Evolutionary conservation across 805 yeast genomes (phyloP), one percentile per base, ranked within the genome.

Genomic region (Lipomyces oligophaga): DNA sequence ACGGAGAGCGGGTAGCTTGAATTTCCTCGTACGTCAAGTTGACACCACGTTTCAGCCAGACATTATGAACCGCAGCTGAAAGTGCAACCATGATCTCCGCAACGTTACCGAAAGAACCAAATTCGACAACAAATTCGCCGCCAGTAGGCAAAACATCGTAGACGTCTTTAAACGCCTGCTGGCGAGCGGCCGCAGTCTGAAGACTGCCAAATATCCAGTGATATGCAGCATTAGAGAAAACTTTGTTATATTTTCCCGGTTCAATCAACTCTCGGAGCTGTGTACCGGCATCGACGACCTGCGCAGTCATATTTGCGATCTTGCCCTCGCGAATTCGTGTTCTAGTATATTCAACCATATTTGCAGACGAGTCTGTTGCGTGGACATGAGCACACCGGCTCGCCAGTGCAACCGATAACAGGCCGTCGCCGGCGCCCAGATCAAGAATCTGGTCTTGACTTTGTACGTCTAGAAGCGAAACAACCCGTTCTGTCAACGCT

Each of bases 171-270:
- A 58, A 24, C 5, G 58, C 59, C 15, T 31, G 37, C 8, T 27
- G 46, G 11, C 59, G 46, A 27, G 45, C 40, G 5, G 37, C 38
- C 3, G 43, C n/a, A 4, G 37, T 22, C 11, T 24, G 30, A 20
- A 44, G 21, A 18, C 41, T 15, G 19, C 54, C 56, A 25, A 58
- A 43, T 33, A 58, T 49, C 61, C 61, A 58, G 42, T 58, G 61
- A 15, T 57, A 42, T 16, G 61, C 57, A n/a, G 61, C 61, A 45
- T 56, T 58, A 10, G 60, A 56, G 26, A 58, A 58, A 31, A 58
- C 60, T 33, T 53, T 58, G 41, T 47, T 43, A 50, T 43, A 58
- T 24, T 20, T 31, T n/a, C 44, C 52, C 15, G 26, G 32, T 13
- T 44, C 43, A 18, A 51, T n/a, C 28, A 21, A 22, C 5, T 18